A percentile compares a stretch with the other conserved stretches of the same genome.
phyloP scores from a whole-genome alignment of 176 grass and related monocot genomes.

The Saccharum officinarum region DNA sequence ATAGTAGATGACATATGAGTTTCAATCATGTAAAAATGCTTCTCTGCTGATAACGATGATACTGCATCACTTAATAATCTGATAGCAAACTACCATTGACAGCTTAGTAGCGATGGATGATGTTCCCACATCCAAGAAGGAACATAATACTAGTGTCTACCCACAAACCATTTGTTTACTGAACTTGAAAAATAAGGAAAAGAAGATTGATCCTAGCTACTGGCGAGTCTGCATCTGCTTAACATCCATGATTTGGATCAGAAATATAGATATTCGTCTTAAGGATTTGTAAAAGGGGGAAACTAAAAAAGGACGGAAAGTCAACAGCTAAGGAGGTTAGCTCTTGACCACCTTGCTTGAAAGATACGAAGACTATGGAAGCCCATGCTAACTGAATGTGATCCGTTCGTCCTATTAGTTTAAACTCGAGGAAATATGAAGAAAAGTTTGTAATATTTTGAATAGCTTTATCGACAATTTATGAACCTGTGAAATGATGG shows the following conservation, averaged over 20 bases:
- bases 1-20: too few species aligned
- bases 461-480: too few species aligned
- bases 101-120: not conserved
- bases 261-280: not conserved
- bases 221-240: too few species aligned
- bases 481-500: not conserved
- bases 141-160: not conserved
- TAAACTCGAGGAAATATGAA: not conserved
- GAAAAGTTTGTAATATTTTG: not conserved
- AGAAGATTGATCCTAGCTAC: not conserved
- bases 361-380: not conserved
- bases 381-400: slow-evolving; percentile 13
- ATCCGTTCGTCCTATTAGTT: not conserved
- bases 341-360: not conserved
- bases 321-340: not conserved
- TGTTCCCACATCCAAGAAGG: too few species aligned
- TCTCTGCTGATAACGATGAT: too few species aligned
- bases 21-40: too few species aligned
- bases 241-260: not conserved
- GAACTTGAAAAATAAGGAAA: not conserved
- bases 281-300: not conserved
- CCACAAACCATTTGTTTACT: not conserved
- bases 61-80: too few species aligned
- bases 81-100: too few species aligned
- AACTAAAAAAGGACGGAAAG: not conserved